phyloP scores from a whole-genome alignment of 2,329 filamentous ascomycete genomes.

The Neurospora sp. region DNA sequence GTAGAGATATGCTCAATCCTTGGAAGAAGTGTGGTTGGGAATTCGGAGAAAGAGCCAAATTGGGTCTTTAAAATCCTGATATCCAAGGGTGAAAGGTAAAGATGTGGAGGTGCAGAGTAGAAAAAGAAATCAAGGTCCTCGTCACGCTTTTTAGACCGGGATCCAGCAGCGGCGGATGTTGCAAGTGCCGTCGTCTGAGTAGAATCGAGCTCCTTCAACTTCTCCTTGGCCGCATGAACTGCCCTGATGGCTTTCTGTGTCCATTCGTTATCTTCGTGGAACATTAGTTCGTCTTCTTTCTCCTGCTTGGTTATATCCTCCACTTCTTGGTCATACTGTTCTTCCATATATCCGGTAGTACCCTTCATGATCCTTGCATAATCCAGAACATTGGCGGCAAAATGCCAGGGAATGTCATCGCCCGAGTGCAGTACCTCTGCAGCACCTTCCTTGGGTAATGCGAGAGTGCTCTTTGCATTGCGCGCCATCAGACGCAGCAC shows the following conservation, averaged over 20 bases:
- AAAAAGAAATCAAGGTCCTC: slow-evolving; percentile 59
- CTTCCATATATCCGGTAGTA: slow-evolving; percentile 74
- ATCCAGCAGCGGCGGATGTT: slow-evolving; percentile 2
- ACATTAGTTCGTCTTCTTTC: slow-evolving; percentile 82
- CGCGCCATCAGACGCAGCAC: slow-evolving; percentile 80
- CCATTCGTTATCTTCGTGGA: slow-evolving; percentile 89
- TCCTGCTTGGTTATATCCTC: slow-evolving; percentile 65
- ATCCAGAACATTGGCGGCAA: slow-evolving; percentile 86
- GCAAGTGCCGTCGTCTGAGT: slow-evolving; percentile 8
- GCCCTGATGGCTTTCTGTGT: slow-evolving; percentile 71
- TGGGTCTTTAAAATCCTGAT: slow-evolving; percentile 87
- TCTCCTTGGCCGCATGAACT: slow-evolving; percentile 69
- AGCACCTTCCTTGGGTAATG: slow-evolving; percentile 71
- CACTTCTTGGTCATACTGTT: slow-evolving; percentile 74
- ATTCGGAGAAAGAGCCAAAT: slow-evolving; percentile 72
- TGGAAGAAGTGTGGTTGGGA: slow-evolving; percentile 78
- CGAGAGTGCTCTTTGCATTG: slow-evolving; percentile 70
- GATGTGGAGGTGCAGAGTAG: slow-evolving; percentile 77
- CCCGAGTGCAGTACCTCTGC: slow-evolving; percentile 58
- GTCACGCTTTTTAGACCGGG: slow-evolving; percentile 24
- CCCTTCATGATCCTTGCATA: slow-evolving; percentile 82
- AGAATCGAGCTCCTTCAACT: slow-evolving; percentile 39
- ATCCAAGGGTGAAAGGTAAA: slow-evolving; percentile 83
- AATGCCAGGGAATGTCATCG: slow-evolving; percentile 87
- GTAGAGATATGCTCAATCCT: slow-evolving; percentile 83